Conservation (phyloP, 345 rosid genomes). For the Eucalyptus pauciflora region DNA sequence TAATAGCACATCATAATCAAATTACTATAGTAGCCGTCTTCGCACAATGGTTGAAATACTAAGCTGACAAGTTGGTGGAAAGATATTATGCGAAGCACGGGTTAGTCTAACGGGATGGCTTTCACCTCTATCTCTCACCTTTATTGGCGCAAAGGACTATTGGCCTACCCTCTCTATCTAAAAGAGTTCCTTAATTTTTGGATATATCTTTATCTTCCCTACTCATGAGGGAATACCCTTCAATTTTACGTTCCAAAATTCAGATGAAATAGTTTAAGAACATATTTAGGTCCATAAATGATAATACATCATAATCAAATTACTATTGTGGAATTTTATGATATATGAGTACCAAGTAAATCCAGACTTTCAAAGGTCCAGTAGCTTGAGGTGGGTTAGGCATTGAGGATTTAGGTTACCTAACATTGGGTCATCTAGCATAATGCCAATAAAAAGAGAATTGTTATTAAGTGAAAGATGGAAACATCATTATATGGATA, state of each 20-base stretch:
- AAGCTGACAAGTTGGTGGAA: accelerated
- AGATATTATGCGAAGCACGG: no score
- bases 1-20: not conserved
- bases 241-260: no score
- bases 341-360: not conserved
- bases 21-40: not conserved
- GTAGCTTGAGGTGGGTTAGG: not conserved
- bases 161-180: no score
- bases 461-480: not conserved
- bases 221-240: no score
- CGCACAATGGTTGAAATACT: no score
- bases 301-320: not conserved
- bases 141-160: accelerated
- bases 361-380: not conserved
- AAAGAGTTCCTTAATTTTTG: no score
- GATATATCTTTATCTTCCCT: no score
- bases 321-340: not conserved
- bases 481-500: not conserved
- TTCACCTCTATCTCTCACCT: no score
- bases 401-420: not conserved
- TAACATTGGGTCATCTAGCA: not conserved
- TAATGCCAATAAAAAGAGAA: not conserved
- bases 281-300: no score
- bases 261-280: no score
- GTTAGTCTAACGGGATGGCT: no score